Evolutionary conservation across 345 rosid species (phyloP).

Genomic region (Corymbia maculata): DNA sequence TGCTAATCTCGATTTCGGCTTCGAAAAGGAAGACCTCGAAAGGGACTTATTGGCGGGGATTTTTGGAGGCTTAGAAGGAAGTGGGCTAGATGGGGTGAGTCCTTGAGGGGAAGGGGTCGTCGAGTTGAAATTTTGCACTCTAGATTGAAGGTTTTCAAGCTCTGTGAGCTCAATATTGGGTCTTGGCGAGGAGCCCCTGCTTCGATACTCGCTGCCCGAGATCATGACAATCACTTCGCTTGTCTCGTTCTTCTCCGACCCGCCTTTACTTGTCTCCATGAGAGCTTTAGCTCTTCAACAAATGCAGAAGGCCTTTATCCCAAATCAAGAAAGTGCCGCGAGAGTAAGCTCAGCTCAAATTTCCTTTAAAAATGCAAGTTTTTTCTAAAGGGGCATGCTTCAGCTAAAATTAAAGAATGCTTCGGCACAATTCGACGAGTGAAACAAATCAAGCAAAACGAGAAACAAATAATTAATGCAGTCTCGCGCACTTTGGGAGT

Average conservation of each 20-base stretch:
- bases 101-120: constrained; percentile 12
- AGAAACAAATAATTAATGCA: not conserved
- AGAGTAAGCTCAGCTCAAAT: not conserved
- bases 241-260: not conserved
- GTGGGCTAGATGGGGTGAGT: not conserved
- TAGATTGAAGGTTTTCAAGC: not conserved
- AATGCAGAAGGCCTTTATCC: not conserved
- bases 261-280: not conserved
- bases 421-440: not conserved
- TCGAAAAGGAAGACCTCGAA: constrained; percentile 27
- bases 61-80: constrained; percentile 23
- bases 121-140: not conserved
- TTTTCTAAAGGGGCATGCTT: not conserved
- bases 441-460: not conserved
- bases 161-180: constrained; percentile 7
- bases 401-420: not conserved
- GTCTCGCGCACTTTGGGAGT: not conserved
- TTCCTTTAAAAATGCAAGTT: not conserved
- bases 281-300: not conserved
- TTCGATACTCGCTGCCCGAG: not conserved
- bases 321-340: not conserved
- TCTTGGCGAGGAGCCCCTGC: not conserved
- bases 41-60: constrained; percentile 17
- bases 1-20: constrained; percentile 50
- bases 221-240: constrained; percentile 28